These are phyloP conservation scores for Ogataea nitratoaversa DNA, from an alignment of 805 yeast species.

Conservation along the genomic window DNA sequence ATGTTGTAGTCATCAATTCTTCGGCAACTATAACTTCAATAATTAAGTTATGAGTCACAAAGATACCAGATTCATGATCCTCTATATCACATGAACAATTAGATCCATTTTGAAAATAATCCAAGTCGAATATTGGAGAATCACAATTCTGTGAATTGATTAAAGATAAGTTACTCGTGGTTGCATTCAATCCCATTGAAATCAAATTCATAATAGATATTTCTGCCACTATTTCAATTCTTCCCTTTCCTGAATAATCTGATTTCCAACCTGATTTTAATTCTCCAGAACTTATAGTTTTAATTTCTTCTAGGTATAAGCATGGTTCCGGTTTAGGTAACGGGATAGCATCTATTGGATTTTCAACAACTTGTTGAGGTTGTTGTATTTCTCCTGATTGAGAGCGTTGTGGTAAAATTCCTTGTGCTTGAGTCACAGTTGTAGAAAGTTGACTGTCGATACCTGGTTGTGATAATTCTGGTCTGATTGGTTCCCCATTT, in stretches of 20 bases:
- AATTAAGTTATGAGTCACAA: constrained; percentile 69
- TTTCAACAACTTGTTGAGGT: not conserved
- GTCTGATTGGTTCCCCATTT: constrained; percentile 7
- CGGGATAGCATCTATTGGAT: not conserved
- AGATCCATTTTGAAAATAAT: constrained; percentile 28
- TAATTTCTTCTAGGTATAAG: constrained; percentile 65
- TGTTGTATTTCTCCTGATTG: not conserved
- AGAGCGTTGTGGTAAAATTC: not conserved
- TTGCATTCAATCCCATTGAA: constrained; percentile 40
- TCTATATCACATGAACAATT: constrained; percentile 76
- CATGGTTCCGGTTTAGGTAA: constrained; percentile 14
- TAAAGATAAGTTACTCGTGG: constrained; percentile 24
- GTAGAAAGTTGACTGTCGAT: constrained; percentile 1
- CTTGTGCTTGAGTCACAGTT: constrained; percentile 1
- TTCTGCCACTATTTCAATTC: constrained; percentile 74
- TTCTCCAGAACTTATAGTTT: constrained; percentile 75
- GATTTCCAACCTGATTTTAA: constrained; percentile 93
- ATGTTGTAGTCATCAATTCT: constrained; percentile 51
- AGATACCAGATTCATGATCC: constrained; percentile 76
- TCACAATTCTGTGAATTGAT: constrained; percentile 32
- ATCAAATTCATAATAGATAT: constrained; percentile 56
- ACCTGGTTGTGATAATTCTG: constrained; percentile 10
- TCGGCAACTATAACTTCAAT: constrained; percentile 95
- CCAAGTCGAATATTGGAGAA: constrained; percentile 26
- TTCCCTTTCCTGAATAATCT: constrained; percentile 75